Base-by-base conservation (phyloP, 164 flowering plant species). In the Piper betle region DNA sequence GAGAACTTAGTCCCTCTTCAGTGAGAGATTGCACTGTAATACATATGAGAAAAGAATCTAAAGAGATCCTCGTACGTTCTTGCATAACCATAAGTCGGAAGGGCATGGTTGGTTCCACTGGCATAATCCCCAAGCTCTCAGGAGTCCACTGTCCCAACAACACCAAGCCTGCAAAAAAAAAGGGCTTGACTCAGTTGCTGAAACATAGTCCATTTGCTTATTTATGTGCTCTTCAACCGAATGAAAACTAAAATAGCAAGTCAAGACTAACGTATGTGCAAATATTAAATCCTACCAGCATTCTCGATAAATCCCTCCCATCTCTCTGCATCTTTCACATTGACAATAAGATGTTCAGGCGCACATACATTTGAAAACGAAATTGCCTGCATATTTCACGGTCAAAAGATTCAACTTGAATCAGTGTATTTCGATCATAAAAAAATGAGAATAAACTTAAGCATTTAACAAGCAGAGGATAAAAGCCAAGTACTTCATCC, bases 101-200 rank as follows among this genome's bases (percentile, higher is more conserved):
- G 96, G 59, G 89, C 98, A 65, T 89, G 98, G 61, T 89, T 92
- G 62, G 98, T 92, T 33, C 98, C 97, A 61, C 98, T 90, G 48
- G 97, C 98, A 75, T 93, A 90, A 64, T 93, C 97, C 98, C 97
- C 9, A 93, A 96, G 58, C 98, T 90, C 72, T 93, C 98, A 0
- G 98, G 98, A 0, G 97, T 93, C 97, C 97, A 93, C 53, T 66
- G 88, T 53, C 98, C 97, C 64, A 93, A 59, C 70, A 93, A 93
- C 61, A 93, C 96, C 48, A 96, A 93, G 55, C 98, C 98, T 92
- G 85, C 72, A 72, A 52, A 48, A 19, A 37, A 3, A 6, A 39
- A 55, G 0, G 57, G 9, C 3, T 18, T 18, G 33, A 25, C 33
- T 25, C 17, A 6, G 57, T 7, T 18, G 1, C 7, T 54, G 0